Evolutionary conservation across 2,329 filamentous ascomycete species (phyloP).

Genomic region (Phaeosphaeriaceae sp.): DNA sequence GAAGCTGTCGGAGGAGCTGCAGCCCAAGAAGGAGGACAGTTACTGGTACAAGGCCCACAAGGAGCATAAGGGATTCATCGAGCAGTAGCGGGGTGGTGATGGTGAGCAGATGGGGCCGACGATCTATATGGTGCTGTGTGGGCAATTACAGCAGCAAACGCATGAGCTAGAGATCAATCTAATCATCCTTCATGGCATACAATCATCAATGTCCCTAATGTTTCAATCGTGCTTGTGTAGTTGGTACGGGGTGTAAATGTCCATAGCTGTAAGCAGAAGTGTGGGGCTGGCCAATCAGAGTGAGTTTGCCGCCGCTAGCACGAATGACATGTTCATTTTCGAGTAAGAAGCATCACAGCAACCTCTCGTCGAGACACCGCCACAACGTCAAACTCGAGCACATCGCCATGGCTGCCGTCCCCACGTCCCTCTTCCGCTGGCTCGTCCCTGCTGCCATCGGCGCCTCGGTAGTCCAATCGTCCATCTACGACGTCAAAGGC

Average conservation of each 20-base stretch:
- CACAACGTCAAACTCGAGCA: conserved; percentile 7
- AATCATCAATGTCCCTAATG: neutral
- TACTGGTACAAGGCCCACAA: conserved; percentile 90
- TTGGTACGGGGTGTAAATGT: neutral
- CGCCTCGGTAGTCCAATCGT: conserved; percentile 72
- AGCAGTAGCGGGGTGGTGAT: conserved; percentile 21
- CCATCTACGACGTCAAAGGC: conserved; percentile 96
- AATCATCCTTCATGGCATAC: neutral
- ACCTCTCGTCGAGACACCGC: conserved; percentile 9
- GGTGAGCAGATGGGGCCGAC: neutral
- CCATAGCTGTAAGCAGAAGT: neutral
- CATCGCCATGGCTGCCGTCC: conserved; percentile 41
- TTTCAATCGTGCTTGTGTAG: too few relatives aligned
- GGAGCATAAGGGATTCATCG: conserved; percentile 79
- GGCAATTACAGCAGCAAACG: neutral
- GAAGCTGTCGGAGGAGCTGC: conserved; percentile 74
- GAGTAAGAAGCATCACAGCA: conserved; percentile 18
- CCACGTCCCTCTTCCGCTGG: conserved; percentile 52
- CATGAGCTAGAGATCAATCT: neutral
- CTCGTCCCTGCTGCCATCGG: conserved; percentile 77
- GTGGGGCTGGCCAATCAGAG: neutral
- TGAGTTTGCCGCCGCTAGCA: neutral
- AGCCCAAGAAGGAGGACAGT: conserved; percentile 66
- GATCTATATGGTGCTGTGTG: too few relatives aligned
- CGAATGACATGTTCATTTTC: conserved; percentile 4